These are phyloP conservation scores for Ceratocystis cacaofunesta DNA, from an alignment of 2,329 filamentous ascomycete species.

Conservation along the genomic window DNA sequence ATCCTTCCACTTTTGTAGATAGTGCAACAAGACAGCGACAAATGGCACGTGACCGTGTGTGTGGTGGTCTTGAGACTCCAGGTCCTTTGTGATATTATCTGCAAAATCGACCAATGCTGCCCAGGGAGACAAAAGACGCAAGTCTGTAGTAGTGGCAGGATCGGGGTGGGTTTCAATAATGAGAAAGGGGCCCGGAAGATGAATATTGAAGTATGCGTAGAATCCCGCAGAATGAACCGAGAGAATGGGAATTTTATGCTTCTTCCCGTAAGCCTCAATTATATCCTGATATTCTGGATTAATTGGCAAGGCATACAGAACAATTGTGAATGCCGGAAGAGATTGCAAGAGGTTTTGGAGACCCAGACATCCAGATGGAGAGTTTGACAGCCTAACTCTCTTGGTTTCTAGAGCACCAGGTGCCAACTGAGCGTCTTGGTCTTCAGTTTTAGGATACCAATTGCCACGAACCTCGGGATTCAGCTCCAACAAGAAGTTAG, in stretches of 20 bases:
- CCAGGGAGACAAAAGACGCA: conserved; percentile 77
- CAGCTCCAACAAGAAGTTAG: conserved; percentile 64
- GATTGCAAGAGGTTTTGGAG: conserved; percentile 27
- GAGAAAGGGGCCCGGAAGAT: conserved; percentile 65
- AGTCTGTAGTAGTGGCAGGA: conserved; percentile 66
- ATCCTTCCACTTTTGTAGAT: conserved; percentile 65
- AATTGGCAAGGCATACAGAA: conserved; percentile 41
- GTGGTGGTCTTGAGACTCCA: conserved; percentile 58
- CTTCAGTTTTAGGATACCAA: conserved; percentile 38
- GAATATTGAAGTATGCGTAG: conserved; percentile 75
- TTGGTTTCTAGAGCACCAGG: conserved; percentile 8
- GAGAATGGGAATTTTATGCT: conserved; percentile 56
- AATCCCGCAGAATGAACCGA: conserved; percentile 83
- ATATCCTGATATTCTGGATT: conserved; percentile 29
- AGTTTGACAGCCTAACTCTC: conserved; percentile 12
- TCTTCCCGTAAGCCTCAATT: conserved; percentile 34
- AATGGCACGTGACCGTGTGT: conserved; percentile 89
- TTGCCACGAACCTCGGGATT: conserved; percentile 83
- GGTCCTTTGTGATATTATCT: conserved; percentile 47
- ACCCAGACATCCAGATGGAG: conserved; percentile 21
- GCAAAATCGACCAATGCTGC: conserved; percentile 59
- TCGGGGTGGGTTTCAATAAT: conserved; percentile 95
- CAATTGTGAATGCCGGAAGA: conserved; percentile 35
- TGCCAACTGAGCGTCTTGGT: conserved; percentile 23
- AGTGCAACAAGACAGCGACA: conserved; percentile 66